phyloP scores from a whole-genome alignment of 2,329 filamentous ascomycete genomes.

The Fusarium secorum region DNA sequence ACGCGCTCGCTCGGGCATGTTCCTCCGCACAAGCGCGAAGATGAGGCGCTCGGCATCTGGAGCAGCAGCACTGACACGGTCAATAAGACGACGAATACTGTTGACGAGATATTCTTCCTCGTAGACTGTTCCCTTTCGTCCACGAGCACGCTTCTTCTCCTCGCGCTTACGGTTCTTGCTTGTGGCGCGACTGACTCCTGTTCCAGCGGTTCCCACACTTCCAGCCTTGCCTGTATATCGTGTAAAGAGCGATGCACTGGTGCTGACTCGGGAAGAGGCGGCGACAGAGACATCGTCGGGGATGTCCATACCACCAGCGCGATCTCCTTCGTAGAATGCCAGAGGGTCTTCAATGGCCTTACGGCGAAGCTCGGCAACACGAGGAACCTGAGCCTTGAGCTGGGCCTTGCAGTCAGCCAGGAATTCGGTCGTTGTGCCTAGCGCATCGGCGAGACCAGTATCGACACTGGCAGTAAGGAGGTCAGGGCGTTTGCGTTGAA shows the following conservation, averaged over 20 bases:
- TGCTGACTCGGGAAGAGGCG: conserved; percentile 79
- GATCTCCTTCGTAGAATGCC: conserved; percentile 85
- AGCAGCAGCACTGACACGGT: conserved; percentile 77
- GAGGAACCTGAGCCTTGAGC: conserved; percentile 82
- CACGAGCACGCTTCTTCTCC: conserved; percentile 92
- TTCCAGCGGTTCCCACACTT: conserved; percentile 73
- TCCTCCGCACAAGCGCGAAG: conserved; percentile 77
- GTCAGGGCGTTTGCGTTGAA: conserved; percentile 64
- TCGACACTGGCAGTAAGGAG: conserved; percentile 78
- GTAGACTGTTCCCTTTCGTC: conserved; percentile 96
- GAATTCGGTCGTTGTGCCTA: conserved; percentile 85
- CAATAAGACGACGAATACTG: conserved; percentile 82
- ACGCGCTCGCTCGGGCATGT: conserved; percentile 86
- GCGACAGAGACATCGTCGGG: conserved; percentile 94
- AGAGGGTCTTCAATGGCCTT: conserved; percentile 87
- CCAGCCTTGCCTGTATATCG: conserved; percentile 79
- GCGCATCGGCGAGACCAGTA: conserved; percentile 78
- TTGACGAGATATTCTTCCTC: conserved; percentile 97
- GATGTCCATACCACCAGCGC: conserved; percentile 70
- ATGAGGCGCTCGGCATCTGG: conserved; percentile 79
- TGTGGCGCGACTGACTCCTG: conserved; percentile 78
- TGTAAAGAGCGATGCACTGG: conserved; percentile 89
- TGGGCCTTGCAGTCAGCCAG: conserved; percentile 92
- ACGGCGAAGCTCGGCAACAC: conserved; percentile 80
- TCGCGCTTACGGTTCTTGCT: conserved; percentile 88